phyloP scores from a whole-genome alignment of 2,329 filamentous ascomycete species.

The Aspergillus pseudotamarii region DNA sequence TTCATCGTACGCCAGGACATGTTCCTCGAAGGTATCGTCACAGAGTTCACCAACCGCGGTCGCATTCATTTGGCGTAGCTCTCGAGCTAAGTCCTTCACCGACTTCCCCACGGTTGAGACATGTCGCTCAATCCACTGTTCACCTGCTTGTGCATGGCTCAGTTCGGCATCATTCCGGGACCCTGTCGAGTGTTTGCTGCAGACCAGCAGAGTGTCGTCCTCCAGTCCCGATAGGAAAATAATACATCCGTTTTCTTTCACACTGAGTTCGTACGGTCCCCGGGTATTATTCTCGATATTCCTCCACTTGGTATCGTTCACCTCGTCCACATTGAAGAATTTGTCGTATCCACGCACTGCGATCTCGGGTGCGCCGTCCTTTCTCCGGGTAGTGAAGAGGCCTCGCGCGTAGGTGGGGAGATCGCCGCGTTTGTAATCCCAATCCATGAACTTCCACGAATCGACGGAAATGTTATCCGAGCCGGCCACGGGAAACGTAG shows the following conservation, averaged over 20 bases:
- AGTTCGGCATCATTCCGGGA: constrained; percentile 68
- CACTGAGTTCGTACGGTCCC: constrained; percentile 90
- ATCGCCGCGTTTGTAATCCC: constrained; percentile 87
- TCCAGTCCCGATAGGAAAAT: constrained; percentile 94
- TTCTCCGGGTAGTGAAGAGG: constrained; percentile 80
- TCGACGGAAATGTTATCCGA: constrained; percentile 70
- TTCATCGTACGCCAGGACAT: constrained; percentile 84
- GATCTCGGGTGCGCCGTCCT: constrained; percentile 72
- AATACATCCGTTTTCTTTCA: constrained; percentile 99
- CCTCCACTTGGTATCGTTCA: constrained; percentile 77
- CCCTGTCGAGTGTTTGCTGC: constrained; percentile 97
- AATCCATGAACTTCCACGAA: constrained; percentile 92
- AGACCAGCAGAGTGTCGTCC: constrained; percentile 88
- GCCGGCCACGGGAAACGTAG: constrained; percentile 71
- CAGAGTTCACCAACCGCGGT: constrained; percentile 96
- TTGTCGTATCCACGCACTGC: constrained; percentile 93
- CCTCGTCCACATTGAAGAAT: constrained; percentile 93
- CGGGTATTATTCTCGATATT: constrained; percentile 75
- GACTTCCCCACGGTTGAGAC: constrained; percentile 76
- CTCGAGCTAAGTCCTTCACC: constrained; percentile 73
- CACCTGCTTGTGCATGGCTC: constrained; percentile 84
- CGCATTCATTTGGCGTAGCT: constrained; percentile 78
- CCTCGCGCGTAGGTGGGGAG: constrained; percentile 92
- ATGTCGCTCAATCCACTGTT: constrained; percentile 79
- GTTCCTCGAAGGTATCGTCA: constrained; percentile 95